These are phyloP conservation scores for Lasiosphaeriaceae sp. DNA, from an alignment of 495 filamentous ascomycete species.

Conservation along the genomic window DNA sequence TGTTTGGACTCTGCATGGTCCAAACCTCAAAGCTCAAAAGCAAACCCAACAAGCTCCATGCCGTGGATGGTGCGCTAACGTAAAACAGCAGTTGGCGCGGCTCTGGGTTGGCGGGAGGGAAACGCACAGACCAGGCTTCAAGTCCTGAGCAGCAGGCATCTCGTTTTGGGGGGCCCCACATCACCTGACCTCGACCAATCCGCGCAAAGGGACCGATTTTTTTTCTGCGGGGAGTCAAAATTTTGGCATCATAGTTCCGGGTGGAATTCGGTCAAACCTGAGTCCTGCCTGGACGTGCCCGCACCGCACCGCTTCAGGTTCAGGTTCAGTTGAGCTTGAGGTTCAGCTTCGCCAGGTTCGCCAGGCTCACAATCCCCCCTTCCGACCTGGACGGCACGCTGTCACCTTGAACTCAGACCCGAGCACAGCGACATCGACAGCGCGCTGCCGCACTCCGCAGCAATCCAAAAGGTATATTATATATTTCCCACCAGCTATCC, in stretches of 20 bases:
- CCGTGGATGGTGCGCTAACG: background rate
- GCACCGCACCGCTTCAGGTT: constrained; percentile 11
- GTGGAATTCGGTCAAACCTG: constrained; percentile 10
- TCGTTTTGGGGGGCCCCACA: constrained; percentile 3
- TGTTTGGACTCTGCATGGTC: too few species aligned
- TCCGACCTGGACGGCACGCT: constrained; percentile 1
- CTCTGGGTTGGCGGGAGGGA: background rate
- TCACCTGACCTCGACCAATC: constrained; percentile 16
- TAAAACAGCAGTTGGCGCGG: background rate
- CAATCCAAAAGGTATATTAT: too few species aligned
- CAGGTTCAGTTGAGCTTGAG: too few species aligned
- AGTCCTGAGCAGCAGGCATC: too few species aligned
- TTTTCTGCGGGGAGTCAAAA: constrained; percentile 32
- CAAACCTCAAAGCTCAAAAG: too few species aligned
- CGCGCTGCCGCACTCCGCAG: too few species aligned
- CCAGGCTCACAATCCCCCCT: too few species aligned
- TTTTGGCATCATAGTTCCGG: constrained; percentile 25
- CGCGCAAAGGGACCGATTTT: constrained; percentile 11
- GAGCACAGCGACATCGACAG: too few species aligned
- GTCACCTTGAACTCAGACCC: too few species aligned
- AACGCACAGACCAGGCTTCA: background rate
- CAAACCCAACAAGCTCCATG: too few species aligned
- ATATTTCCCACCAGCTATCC: too few species aligned
- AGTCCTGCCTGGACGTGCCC: constrained; percentile 10
- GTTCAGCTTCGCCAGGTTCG: too few species aligned